These are phyloP conservation scores for Ogataea naganishii DNA, from an alignment of 805 yeast species.

Conservation along the genomic window DNA sequence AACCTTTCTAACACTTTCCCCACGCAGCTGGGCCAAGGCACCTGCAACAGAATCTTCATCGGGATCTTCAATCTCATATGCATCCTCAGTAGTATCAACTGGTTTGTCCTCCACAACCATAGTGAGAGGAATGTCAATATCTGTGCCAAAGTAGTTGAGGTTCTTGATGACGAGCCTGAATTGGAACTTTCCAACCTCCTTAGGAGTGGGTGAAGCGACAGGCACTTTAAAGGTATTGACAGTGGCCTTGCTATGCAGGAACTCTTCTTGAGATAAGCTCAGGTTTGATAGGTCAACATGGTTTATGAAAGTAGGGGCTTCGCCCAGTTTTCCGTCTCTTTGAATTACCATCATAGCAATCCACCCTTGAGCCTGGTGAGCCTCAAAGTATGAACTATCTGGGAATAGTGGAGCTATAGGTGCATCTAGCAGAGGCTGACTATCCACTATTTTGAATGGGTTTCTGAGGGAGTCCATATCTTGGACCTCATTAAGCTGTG, in stretches of 20 bases:
- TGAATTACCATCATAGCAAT: conserved; percentile 61
- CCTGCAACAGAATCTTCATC: conserved; percentile 73
- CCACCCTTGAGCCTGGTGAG: conserved; percentile 45
- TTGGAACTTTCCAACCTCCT: conserved; percentile 49
- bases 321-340: conserved; percentile 73
- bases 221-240: conserved; percentile 74
- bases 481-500: conserved; percentile 44
- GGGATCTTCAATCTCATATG: conserved; percentile 58
- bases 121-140: conserved; percentile 59
- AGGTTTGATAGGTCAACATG: conserved; percentile 50
- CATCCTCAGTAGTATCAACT: conserved; percentile 30
- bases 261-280: conserved; percentile 41
- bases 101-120: conserved; percentile 64
- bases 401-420: conserved; percentile 78
- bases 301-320: conserved; percentile 48
- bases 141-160: conserved; percentile 75
- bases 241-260: conserved; percentile 30
- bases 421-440: conserved; percentile 64
- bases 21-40: conserved; percentile 62
- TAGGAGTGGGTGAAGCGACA: conserved; percentile 72
- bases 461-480: conserved; percentile 59
- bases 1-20: conserved; percentile 42
- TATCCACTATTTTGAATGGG: conserved; percentile 57
- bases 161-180: conserved; percentile 67
- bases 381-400: conserved; percentile 25